phyloP scores from a whole-genome alignment of 1,284 basidiomycete species.

The Puccinia hordei region DNA sequence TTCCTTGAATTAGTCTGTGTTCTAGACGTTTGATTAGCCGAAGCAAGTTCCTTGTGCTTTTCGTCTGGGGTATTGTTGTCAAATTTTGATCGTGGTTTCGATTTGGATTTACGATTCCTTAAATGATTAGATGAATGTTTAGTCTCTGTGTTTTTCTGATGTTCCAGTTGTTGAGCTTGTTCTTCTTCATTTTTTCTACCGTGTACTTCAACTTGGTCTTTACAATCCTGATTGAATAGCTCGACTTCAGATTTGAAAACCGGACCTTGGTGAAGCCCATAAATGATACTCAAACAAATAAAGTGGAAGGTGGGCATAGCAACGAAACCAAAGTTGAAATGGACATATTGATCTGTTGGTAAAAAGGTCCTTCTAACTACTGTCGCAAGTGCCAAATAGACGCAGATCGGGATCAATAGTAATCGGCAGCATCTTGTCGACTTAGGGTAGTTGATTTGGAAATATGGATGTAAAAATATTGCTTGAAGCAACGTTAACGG shows the following conservation, averaged over 20 bases:
- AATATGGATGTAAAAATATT: conserved; percentile 42
- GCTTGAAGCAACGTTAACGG: conserved; percentile 22
- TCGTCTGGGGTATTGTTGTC: background rate
- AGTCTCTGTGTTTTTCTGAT: background rate
- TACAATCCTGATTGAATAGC: conserved; percentile 15
- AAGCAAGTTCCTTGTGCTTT: background rate
- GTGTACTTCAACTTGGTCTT: background rate
- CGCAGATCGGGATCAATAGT: conserved; percentile 23
- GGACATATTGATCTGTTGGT: conserved; percentile 17
- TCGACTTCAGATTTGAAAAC: conserved; percentile 43
- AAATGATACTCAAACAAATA: conserved; percentile 43
- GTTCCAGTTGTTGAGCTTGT: background rate
- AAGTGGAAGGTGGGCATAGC: conserved; percentile 45
- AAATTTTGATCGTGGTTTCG: background rate
- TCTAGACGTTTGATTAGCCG: background rate
- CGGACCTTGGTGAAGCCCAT: conserved; percentile 33
- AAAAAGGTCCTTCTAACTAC: conserved; percentile 24
- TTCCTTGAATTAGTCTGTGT: background rate
- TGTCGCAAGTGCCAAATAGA: conserved; percentile 48
- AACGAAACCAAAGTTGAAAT: conserved; percentile 45
- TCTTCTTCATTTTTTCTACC: background rate
- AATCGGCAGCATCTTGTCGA: conserved; percentile 20
- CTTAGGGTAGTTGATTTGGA: conserved; percentile 33
- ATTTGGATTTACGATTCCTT: conserved; percentile 35
- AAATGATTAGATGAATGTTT: background rate